These are phyloP conservation scores for Eucalyptus paniculata DNA, from an alignment of 345 rosid species.

Conservation along the genomic window DNA sequence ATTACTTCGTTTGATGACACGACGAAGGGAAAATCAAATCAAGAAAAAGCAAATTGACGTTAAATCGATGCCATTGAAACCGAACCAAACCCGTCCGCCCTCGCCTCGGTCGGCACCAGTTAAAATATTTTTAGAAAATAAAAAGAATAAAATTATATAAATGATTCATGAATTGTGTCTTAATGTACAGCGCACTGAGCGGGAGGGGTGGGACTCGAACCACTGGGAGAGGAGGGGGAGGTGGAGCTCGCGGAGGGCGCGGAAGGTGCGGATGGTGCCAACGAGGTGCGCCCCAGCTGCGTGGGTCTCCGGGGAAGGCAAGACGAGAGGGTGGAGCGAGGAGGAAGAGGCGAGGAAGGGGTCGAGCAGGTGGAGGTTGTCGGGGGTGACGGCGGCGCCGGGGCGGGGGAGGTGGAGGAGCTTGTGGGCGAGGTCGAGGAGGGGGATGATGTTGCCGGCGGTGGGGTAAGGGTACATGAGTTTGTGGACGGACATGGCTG, in stretches of 20 bases:
- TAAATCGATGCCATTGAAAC: no score
- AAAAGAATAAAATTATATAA: no score
- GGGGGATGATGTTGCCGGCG: constrained; percentile 49
- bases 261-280: constrained; percentile 25
- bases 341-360: constrained; percentile 3
- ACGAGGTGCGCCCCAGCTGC: constrained; percentile 1
- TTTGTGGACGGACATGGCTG: constrained; percentile 12
- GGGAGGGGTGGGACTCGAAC: constrained; percentile 51
- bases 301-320: no score
- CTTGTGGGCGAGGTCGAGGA: constrained; percentile 17
- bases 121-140: no score
- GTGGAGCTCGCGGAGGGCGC: constrained; percentile 31
- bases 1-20: no score
- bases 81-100: no score
- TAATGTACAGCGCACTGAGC: no score
- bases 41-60: no score
- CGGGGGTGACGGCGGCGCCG: neutral
- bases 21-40: no score
- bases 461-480: constrained; percentile 62
- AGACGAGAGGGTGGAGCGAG: no score
- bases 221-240: constrained; percentile 32
- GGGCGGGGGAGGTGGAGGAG: constrained; percentile 1
- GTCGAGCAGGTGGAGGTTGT: constrained; percentile 17
- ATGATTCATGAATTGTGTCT: no score
- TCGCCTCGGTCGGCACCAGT: no score